These are phyloP conservation scores for Pseudozyma tsukubaensis DNA, from an alignment of 1,284 basidiomycete species.

Conservation along the genomic window DNA sequence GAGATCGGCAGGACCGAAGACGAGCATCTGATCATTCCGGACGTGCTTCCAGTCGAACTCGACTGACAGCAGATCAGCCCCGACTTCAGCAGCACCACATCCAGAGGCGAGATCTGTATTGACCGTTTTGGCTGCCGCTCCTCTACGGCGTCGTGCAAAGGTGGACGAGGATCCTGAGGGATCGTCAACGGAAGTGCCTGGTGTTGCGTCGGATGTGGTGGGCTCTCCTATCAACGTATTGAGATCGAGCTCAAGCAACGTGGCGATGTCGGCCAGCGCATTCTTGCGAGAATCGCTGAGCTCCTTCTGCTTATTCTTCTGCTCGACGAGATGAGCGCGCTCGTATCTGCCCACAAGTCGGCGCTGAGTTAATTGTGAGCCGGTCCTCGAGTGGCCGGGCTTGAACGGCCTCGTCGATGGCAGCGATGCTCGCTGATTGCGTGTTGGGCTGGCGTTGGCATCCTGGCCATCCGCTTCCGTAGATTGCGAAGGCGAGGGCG, in stretches of 20 bases:
- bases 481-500: not conserved
- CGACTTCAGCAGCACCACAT: constrained; percentile 61
- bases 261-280: constrained; percentile 55
- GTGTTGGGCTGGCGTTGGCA: constrained; percentile 23
- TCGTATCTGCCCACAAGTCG: constrained; percentile 56
- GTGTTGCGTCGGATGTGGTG: constrained; percentile 4
- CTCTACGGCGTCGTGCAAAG: constrained; percentile 33
- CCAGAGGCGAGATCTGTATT: constrained; percentile 52
- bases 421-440: constrained; percentile 2
- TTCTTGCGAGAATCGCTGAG: constrained; percentile 54
- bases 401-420: constrained; percentile 30
- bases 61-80: constrained; percentile 51
- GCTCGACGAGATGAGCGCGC: constrained; percentile 55
- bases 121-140: constrained; percentile 27
- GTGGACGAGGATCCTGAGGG: constrained; percentile 16
- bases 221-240: constrained; percentile 48
- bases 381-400: constrained; percentile 31
- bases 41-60: constrained; percentile 58
- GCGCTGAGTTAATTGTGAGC: constrained; percentile 42
- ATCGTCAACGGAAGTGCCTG: constrained; percentile 1
- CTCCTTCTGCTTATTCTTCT: constrained; percentile 56
- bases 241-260: constrained; percentile 58
- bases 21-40: constrained; percentile 77
- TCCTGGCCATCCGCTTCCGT: constrained; percentile 8
- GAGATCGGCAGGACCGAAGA: constrained; percentile 83